phyloP scores from a whole-genome alignment of 176 grass and related monocot species.

The Oropetium thomaeum region DNA sequence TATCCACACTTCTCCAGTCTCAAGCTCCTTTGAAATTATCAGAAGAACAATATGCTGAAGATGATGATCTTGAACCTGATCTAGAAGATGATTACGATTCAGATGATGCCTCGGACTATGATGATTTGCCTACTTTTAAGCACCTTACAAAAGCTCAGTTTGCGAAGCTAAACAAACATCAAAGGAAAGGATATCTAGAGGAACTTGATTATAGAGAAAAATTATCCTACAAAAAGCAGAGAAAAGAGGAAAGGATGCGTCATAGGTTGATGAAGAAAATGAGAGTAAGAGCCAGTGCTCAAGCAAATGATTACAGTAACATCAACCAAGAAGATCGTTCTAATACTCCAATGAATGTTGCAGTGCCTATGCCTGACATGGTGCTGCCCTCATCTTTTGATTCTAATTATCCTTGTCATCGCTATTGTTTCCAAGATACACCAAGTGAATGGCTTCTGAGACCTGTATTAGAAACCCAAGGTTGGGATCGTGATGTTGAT shows the following conservation, averaged over 20 bases:
- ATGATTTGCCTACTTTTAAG: conserved; percentile 92
- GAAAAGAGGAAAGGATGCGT: conserved; percentile 72
- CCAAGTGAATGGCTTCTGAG: conserved; percentile 88
- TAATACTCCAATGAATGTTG: conserved; percentile 63
- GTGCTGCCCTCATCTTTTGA: conserved; percentile 83
- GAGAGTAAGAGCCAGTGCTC: conserved; percentile 46
- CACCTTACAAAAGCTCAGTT: conserved; percentile 70
- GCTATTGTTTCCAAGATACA: conserved; percentile 84
- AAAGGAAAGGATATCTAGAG: conserved; percentile 86
- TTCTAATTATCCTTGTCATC: conserved; percentile 79
- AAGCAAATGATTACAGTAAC: conserved; percentile 36
- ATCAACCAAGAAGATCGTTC: conserved; percentile 55
- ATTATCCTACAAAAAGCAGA: conserved; percentile 75
- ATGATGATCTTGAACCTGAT: conserved; percentile 69
- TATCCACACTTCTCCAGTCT: conserved; percentile 90
- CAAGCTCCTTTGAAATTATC: conserved; percentile 66
- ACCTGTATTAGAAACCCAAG: conserved; percentile 89
- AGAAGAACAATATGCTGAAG: conserved; percentile 70
- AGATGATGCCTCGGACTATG: conserved; percentile 84
- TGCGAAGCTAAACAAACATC: conserved; percentile 55
- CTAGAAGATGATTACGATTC: conserved; percentile 57
- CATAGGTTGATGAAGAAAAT: conserved; percentile 76
- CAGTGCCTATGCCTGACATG: conserved; percentile 90
- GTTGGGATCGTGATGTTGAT: conserved; percentile 96
- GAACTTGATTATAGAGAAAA: conserved; percentile 92